phyloP scores from a whole-genome alignment of 148 eudicot species.

The Heliosperma pusillum region DNA sequence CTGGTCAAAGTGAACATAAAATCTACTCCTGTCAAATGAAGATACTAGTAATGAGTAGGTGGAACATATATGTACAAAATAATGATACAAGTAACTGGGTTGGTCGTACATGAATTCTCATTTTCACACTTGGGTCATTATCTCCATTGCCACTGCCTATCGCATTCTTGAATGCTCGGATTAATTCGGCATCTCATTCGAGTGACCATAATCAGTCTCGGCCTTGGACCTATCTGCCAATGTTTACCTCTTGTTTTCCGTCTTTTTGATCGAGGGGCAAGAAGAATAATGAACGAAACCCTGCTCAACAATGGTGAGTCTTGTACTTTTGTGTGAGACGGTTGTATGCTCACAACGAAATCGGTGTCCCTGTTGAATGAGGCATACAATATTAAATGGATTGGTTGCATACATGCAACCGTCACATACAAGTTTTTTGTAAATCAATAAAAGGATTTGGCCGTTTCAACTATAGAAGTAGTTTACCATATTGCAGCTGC shows the following conservation, averaged over 20 bases:
- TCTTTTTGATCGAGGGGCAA: background rate
- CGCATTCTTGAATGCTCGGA: background rate
- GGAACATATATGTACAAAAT: background rate
- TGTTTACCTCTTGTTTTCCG: background rate
- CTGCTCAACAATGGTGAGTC: background rate
- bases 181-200: background rate
- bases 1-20: background rate
- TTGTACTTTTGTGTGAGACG: background rate
- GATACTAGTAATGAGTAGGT: background rate
- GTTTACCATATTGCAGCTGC: conserved; percentile 15
- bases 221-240: background rate
- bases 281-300: background rate
- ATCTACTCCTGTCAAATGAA: too few relatives aligned
- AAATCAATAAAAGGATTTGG: background rate
- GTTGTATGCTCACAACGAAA: too few relatives aligned
- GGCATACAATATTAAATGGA: too few relatives aligned
- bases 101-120: background rate
- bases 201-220: background rate
- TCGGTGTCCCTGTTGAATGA: too few relatives aligned
- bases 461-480: background rate
- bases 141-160: background rate
- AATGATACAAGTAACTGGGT: background rate
- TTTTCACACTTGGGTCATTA: background rate
- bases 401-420: too few relatives aligned
- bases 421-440: too few relatives aligned